Conservation (phyloP, 805 yeast genomes). For the Trichomonascus vanleenenianus region DNA sequence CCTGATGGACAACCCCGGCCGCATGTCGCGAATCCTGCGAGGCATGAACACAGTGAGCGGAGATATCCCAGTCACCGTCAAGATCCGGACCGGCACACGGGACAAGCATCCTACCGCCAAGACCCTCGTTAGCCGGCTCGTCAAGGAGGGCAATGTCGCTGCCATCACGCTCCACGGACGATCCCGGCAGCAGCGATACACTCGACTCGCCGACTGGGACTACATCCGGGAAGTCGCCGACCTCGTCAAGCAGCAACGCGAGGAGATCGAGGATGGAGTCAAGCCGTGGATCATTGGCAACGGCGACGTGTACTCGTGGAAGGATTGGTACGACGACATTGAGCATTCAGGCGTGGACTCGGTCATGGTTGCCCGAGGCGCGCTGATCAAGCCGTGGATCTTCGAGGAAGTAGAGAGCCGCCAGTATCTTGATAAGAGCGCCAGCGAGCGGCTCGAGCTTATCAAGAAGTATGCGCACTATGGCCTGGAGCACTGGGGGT, state of each 20-base stretch:
- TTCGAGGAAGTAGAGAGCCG: slow-evolving; percentile 89
- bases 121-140: slow-evolving; percentile 57
- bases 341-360: slow-evolving; percentile 69
- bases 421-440: slow-evolving; percentile 83
- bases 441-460: slow-evolving; percentile 80
- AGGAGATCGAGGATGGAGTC: slow-evolving; percentile 37
- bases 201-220: slow-evolving; percentile 88
- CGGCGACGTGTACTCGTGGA: slow-evolving; percentile 82
- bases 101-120: slow-evolving; percentile 88
- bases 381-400: slow-evolving; percentile 97
- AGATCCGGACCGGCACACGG: slow-evolving; percentile 84
- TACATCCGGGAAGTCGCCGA: slow-evolving; percentile 71
- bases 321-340: slow-evolving; percentile 78
- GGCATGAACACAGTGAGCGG: slow-evolving; percentile 86
- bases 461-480: slow-evolving; percentile 60
- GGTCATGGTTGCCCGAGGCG: slow-evolving; percentile 97
- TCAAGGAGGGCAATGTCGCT: slow-evolving; percentile 74
- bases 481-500: slow-evolving; percentile 96
- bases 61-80: slow-evolving; percentile 87
- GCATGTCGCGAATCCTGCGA: slow-evolving; percentile 65
- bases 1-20: slow-evolving; percentile 79
- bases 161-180: slow-evolving; percentile 95
- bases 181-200: slow-evolving; percentile 91
- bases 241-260: slow-evolving; percentile 48
- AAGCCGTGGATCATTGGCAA: slow-evolving; percentile 85